phyloP scores from a whole-genome alignment of 441 rosid genomes.

The Mallotus repandus region DNA sequence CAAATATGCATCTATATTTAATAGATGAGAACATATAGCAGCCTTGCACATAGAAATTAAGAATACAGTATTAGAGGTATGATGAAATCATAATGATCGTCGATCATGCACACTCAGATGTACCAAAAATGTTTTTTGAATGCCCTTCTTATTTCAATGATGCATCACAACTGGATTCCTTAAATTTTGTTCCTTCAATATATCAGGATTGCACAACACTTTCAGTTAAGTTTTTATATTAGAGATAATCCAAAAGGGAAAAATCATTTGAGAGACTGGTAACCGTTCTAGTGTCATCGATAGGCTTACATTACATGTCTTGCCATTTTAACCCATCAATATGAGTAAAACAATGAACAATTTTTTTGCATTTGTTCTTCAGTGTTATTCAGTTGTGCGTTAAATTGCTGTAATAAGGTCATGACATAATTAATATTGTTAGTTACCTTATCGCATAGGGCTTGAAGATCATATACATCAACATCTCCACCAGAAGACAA shows the following conservation, averaged over 20 bases:
- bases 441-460: conserved; percentile 83
- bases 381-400: neutral
- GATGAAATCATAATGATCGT: neutral
- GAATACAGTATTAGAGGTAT: neutral
- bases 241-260: too few relatives aligned
- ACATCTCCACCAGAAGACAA: conserved; percentile 90
- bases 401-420: neutral
- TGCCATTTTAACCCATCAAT: neutral
- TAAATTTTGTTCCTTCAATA: neutral
- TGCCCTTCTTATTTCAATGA: neutral
- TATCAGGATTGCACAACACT: too few relatives aligned
- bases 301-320: neutral
- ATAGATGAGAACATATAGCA: neutral
- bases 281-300: neutral
- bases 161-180: neutral
- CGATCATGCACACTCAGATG: neutral
- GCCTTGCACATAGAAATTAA: neutral
- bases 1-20: neutral
- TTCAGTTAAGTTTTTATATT: too few relatives aligned
- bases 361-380: neutral
- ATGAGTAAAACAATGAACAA: neutral
- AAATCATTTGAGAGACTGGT: too few relatives aligned
- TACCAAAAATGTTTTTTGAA: neutral
- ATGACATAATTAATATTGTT: neutral
- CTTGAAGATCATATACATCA: conserved; percentile 87